Base-by-base conservation (phyloP, 1,284 basidiomycete genomes). In the Coniophora puteana region DNA sequence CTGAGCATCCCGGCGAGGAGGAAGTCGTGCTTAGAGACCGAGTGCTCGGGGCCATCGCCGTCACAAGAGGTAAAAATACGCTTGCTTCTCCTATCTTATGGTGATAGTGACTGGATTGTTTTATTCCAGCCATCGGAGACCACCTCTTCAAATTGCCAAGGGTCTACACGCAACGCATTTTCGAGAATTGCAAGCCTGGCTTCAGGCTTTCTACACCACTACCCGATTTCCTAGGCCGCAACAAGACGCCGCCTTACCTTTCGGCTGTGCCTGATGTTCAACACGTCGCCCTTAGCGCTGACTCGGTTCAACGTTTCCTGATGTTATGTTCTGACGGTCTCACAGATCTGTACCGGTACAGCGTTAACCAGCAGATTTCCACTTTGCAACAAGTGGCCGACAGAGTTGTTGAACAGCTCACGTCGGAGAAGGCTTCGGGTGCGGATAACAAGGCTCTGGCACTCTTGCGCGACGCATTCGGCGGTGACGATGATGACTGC, bases 111-210 rank as follows among this genome's bases (percentile, higher is more conserved):
- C n/a, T 26, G 18, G 21, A 24, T 24, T 20, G 10, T 23, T 20
- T 17, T n/a, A 3, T 26, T 34, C 23, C 13, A 68, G 65, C 65
- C 16, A 47, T 66, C 14, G 66, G 66, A 25, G 66, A 68, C 48
- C 56, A 56, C 29, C 43, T 52, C 3, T 68, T 63, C 54, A 67
- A 66, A 40, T 56, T 66, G 12, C 62, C 65, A 3, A 36, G 49
- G 2, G 45, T 52, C 29, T 67, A 60, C 43, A 63, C 65, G n/a
- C 33, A 49, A 3, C 57, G 58, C 11, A 49, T 68, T 21, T 65
- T 67, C 41, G 42, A 58, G 24, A 50, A 59, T 32, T 42, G 55
- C 22, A 39, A 50, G 22, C 52, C 58, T 11, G 52, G 52, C 16
- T 58, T 62, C 48, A 45, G 35, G 4, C 27, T 44, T 20, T 42